A percentile compares a stretch with the other conserved stretches of the same genome.
These are phyloP conservation scores for Protomyces gravidus DNA, from an alignment of 1,139 yeast species.

Conservation along the genomic window DNA sequence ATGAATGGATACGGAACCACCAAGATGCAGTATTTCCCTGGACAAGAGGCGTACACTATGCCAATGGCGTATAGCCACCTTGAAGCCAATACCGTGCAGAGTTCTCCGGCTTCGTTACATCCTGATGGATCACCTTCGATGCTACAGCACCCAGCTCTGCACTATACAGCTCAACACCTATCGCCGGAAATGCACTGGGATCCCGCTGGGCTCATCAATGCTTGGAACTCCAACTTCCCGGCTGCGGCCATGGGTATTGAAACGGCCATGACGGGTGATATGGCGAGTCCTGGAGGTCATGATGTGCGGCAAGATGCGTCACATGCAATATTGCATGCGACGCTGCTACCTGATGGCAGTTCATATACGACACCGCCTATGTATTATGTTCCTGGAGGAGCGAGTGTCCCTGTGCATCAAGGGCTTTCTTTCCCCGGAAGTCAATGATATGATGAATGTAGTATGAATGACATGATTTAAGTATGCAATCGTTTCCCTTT, in stretches of 20 bases:
- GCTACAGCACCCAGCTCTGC: not conserved
- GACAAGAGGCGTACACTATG: not conserved
- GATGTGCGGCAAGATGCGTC: too few relatives aligned
- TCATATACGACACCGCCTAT: not conserved
- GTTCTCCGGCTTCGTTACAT: not conserved
- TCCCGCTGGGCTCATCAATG: constrained; percentile 20
- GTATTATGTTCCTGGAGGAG: not conserved
- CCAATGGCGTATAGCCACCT: not conserved
- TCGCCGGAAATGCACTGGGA: constrained; percentile 2
- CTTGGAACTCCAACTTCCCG: constrained; percentile 16
- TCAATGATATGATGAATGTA: too few relatives aligned
- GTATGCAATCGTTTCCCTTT: too few relatives aligned
- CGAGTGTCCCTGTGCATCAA: too few relatives aligned
- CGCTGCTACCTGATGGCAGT: not conserved
- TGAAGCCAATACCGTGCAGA: not conserved
- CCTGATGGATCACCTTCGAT: not conserved
- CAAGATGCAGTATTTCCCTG: not conserved
- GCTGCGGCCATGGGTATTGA: not conserved
- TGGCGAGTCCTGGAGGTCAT: not conserved
- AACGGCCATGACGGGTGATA: not conserved
- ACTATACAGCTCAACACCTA: not conserved
- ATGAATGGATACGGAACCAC: not conserved
- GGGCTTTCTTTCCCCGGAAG: too few relatives aligned
- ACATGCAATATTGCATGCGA: not conserved
- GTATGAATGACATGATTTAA: too few relatives aligned